Evolutionary conservation across 805 yeast species (phyloP).

Genomic region (Allodekkera sacchari): DNA sequence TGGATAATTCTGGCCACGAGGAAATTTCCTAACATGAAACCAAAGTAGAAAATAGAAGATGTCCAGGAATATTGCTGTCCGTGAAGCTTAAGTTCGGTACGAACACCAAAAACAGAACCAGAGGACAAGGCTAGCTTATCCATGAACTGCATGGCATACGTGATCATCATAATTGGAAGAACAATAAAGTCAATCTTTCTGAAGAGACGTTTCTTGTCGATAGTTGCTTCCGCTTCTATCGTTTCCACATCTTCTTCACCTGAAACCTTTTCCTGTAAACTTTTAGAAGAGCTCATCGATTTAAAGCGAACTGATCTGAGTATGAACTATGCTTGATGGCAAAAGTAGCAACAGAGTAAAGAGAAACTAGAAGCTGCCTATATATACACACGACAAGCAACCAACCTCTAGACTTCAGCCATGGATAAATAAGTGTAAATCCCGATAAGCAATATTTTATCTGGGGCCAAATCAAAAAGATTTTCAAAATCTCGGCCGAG

Average conservation of each 20-base stretch:
- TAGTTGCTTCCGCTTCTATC: slow-evolving; percentile 7
- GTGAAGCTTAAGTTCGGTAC: slow-evolving; percentile 37
- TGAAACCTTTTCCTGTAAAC: too few species aligned
- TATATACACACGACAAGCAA: too few species aligned
- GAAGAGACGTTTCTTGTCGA: slow-evolving; percentile 14
- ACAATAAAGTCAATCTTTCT: slow-evolving; percentile 41
- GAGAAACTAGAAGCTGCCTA: too few species aligned
- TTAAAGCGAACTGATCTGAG: too few species aligned
- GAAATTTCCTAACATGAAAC: slow-evolving; percentile 51
- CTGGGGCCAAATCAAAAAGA: too few species aligned
- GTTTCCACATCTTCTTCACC: slow-evolving; percentile 7
- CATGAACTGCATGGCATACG: slow-evolving; percentile 37
- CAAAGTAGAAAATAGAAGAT: slow-evolving; percentile 36
- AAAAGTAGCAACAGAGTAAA: too few species aligned
- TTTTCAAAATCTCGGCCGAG: too few species aligned
- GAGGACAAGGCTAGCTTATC: slow-evolving; percentile 17
- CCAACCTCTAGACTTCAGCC: too few species aligned
- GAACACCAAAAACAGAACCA: slow-evolving; percentile 50
- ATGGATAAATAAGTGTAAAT: too few species aligned
- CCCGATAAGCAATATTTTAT: too few species aligned
- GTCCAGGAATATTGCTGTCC: slow-evolving; percentile 31
- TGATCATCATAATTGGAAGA: slow-evolving; percentile 39
- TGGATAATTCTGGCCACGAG: slow-evolving; percentile 42
- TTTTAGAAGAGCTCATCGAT: too few species aligned
- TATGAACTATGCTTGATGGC: too few species aligned